Evolutionary conservation across 495 filamentous ascomycete species (phyloP), one percentile per base, ranked within the genome.

Genomic region (Entonaema liquescens): DNA sequence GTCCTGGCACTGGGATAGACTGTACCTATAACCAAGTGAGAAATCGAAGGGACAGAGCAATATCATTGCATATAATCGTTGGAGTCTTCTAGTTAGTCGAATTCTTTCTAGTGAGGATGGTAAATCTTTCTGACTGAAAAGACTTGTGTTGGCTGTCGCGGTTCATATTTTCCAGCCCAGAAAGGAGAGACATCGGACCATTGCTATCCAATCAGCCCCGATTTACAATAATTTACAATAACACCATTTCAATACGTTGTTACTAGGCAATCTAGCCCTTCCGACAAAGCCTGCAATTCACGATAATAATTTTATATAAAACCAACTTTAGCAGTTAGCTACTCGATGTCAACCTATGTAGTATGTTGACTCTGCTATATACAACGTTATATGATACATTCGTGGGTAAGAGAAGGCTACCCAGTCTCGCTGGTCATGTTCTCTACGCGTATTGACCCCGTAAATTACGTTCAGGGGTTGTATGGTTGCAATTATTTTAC

Each of bases 191-290:
- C 11, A 13, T 53, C 49, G 2, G 5, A 29, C 23, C 49, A 23
- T 23, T 44, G 23, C 12, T 21, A 11, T 19, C 38, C n/a, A 50
- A 9, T 9, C 9, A 25, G 44, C 42, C 59, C 59, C 59, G n/a
- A n/a, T n/a, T n/a, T n/a, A n/a, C n/a, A n/a, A n/a, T 42, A 42
- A 35, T 36, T 47, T 29, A 7, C 40, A 53, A 40, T 62, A 53
- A 62, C 38, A 35, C 23, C 11, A 26, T 25, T 29, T 15, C 6
- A 15, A 50, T 50, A 21, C 12, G 8, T 26, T 7, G 19, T 19
- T 19, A 5, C 44, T 50, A 40, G 38, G 17, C 15, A 17, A 40
- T 40, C 17, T 40, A 40, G 5, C n/a, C 5, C 5, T n/a, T 17
- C 38, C 38, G 38, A 40, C 0, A 40, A 40, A 2, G 2, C 17